Conservation (phyloP, 495 filamentous ascomycete genomes). For the Lentithecium fluviatile region DNA sequence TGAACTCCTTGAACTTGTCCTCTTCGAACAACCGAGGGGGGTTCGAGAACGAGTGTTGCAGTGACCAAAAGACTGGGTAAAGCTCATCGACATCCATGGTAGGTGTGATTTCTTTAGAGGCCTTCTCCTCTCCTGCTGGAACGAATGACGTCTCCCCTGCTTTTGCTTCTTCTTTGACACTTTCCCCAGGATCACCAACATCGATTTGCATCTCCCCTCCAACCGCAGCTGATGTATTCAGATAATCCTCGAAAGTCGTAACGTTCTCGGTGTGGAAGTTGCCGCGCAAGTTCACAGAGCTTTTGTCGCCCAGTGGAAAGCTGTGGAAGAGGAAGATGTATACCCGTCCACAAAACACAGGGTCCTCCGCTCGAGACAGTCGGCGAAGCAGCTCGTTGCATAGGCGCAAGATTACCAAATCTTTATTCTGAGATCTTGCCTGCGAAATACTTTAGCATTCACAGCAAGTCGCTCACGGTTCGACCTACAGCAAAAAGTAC, state of each 20-base stretch:
- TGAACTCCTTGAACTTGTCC: conserved; percentile 71
- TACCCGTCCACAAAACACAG: conserved; percentile 93
- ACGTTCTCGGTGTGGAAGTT: conserved; percentile 97
- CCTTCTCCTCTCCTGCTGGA: not conserved
- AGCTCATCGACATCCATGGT: conserved; percentile 64
- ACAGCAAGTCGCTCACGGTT: not conserved
- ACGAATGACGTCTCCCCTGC: conserved; percentile 11
- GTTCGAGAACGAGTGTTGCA: conserved; percentile 89
- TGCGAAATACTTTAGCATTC: conserved; percentile 48
- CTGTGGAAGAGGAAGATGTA: conserved; percentile 98
- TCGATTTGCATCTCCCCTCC: conserved; percentile 57
- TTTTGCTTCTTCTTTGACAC: conserved; percentile 19
- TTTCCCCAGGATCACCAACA: conserved; percentile 41
- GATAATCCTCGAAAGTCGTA: conserved; percentile 72
- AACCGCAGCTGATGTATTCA: conserved; percentile 46
- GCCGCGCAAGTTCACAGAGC: conserved; percentile 92
- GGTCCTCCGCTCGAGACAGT: conserved; percentile 89
- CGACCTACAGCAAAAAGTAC: conserved; percentile 67
- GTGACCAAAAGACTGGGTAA: conserved; percentile 91
- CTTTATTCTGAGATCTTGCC: conserved; percentile 74
- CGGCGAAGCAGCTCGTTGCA: conserved; percentile 94
- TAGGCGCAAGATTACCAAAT: conserved; percentile 79
- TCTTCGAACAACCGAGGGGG: conserved; percentile 75
- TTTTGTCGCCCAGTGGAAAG: conserved; percentile 92
- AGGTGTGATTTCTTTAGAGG: conserved; percentile 25